Evolutionary conservation across 192 early-diverging fungal species (phyloP).

Genomic region (Coemansia sp.): DNA sequence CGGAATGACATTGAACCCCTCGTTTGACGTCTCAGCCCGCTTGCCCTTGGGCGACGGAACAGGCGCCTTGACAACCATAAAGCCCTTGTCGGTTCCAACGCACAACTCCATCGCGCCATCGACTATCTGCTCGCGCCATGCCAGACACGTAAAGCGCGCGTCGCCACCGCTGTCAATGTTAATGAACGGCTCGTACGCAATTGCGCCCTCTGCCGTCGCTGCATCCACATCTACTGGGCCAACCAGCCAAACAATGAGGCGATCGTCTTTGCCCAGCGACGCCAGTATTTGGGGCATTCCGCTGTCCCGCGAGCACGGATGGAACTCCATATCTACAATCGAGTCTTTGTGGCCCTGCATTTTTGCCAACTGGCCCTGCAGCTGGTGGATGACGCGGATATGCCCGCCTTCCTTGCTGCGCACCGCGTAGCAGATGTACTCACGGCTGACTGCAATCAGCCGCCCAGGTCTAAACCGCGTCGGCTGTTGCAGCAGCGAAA

Average conservation of each 20-base stretch:
- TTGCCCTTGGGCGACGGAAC: constrained; percentile 28
- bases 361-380: constrained; percentile 45
- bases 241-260: constrained; percentile 48
- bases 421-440: constrained; percentile 53
- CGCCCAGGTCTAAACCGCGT: constrained; percentile 37
- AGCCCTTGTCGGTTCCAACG: constrained; percentile 44
- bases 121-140: constrained; percentile 31
- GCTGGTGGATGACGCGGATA: constrained; percentile 50
- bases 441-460: constrained; percentile 45
- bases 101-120: constrained; percentile 42
- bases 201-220: constrained; percentile 25
- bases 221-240: constrained; percentile 32
- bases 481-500: constrained; percentile 49
- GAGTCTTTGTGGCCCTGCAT: constrained; percentile 50
- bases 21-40: constrained; percentile 26
- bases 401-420: constrained; percentile 51
- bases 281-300: constrained; percentile 46
- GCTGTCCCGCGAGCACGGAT: constrained; percentile 39
- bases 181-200: constrained; percentile 49
- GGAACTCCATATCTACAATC: constrained; percentile 51
- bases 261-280: constrained; percentile 49
- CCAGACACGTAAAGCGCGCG: constrained; percentile 37
- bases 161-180: constrained; percentile 48
- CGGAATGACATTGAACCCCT: constrained; percentile 39
- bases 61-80: constrained; percentile 44